phyloP scores from a whole-genome alignment of 768 basidiomycete genomes.

The Podaxis carcinomalis region DNA sequence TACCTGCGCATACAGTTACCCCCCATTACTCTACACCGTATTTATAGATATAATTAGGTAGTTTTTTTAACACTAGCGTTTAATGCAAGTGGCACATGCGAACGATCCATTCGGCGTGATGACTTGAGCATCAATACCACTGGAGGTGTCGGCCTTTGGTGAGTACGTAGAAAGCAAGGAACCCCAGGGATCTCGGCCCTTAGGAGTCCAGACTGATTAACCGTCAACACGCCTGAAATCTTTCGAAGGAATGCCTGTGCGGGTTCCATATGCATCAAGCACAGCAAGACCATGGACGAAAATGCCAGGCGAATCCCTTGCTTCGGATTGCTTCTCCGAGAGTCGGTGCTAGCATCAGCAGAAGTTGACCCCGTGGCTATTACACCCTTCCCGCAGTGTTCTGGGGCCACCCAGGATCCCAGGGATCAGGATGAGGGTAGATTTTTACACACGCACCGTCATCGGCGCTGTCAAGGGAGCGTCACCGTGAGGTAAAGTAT shows the following conservation, averaged over 20 bases:
- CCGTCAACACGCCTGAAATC: background rate
- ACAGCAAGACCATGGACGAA: background rate
- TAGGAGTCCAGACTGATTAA: background rate
- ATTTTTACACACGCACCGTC: background rate
- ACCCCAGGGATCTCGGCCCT: background rate
- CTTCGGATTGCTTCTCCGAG: background rate
- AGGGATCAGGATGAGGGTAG: background rate
- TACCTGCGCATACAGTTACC: background rate
- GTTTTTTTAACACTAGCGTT: background rate
- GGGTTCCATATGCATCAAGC: background rate
- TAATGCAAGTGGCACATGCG: background rate
- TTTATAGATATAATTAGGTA: conserved; percentile 5
- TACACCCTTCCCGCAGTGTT: background rate
- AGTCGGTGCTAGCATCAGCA: background rate
- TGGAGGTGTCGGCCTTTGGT: background rate
- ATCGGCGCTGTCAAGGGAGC: background rate
- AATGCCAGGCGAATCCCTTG: background rate
- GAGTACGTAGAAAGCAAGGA: background rate
- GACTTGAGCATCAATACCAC: background rate
- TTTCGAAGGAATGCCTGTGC: background rate
- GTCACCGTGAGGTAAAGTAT: background rate
- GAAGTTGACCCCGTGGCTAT: background rate
- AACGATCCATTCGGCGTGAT: background rate
- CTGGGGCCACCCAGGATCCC: background rate
- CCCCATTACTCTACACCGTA: background rate